phyloP scores from a whole-genome alignment of 805 yeast genomes.

The Candida maesae region DNA sequence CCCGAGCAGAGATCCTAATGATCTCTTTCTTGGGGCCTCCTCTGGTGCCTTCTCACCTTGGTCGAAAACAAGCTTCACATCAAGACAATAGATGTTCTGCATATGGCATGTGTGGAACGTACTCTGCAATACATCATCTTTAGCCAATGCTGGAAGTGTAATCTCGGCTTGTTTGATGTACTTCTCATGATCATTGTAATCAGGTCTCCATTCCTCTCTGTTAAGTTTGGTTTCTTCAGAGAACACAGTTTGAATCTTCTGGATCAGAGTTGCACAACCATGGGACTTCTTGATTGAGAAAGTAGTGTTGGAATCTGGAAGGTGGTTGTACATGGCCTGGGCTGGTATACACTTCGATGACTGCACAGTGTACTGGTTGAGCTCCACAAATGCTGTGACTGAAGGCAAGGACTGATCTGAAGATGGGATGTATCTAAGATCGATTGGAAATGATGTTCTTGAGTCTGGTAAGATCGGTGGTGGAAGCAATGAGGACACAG shows the following conservation, averaged over 20 bases:
- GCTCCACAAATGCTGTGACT: conserved; percentile 1
- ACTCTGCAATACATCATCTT: conserved; percentile 9
- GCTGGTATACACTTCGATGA: conserved; percentile 12
- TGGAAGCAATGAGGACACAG: conserved; percentile 13
- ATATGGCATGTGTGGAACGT: conserved; percentile 23
- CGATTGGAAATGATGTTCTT: conserved; percentile 9
- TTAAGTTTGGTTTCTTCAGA: neutral
- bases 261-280: conserved; percentile 2
- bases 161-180: conserved; percentile 8
- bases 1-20: neutral
- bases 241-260: conserved; percentile 8
- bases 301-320: neutral
- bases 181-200: conserved; percentile 7
- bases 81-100: conserved; percentile 19
- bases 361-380: conserved; percentile 16
- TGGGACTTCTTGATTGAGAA: neutral
- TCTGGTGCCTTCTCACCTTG: neutral
- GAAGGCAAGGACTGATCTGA: conserved; percentile 1
- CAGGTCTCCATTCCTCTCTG: conserved; percentile 19
- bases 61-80: conserved; percentile 10
- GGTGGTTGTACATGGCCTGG: neutral
- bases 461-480: conserved; percentile 5
- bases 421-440: conserved; percentile 11
- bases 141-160: conserved; percentile 8
- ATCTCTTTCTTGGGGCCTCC: neutral